Evolutionary conservation across 208 protist species (phyloP), one percentile per base, ranked within the genome.

Genomic region (Trypanosomatidae sp.): DNA sequence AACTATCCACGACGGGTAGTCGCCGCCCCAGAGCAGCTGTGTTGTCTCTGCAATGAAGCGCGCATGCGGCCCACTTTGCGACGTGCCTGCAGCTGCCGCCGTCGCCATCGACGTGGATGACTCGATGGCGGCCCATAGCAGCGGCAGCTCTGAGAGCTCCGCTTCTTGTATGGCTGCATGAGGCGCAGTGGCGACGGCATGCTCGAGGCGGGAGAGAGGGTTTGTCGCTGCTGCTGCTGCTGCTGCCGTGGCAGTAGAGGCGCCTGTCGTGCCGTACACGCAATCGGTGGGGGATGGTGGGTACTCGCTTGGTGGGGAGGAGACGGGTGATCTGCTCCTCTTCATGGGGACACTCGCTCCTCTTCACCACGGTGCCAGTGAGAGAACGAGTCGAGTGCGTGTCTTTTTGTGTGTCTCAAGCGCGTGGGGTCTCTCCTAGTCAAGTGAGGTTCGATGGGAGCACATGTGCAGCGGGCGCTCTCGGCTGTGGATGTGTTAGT

Each of bases 1-100:
- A 65, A 66, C 56, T 70, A 80, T 59, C 76, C 76, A 80, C 1
- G 53, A 25, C 17, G 76, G 76, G 52, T 80, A 80, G 39, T 71
- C 70, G 5, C 53, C 69, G 10, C 76, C 76, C 70, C 69, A 80
- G 55, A 80, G 76, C 46, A 80, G 56, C 0, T 41, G 50, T 12
- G 70, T 58, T n/a, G 62, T 66, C 36, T 80, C 76, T 13, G 39
- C 17, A 6, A 80, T 53, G 52, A 80, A 72, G n/a, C 33, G 70
- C 59, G 66, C 66, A 30, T 80, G 76, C 17, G 39, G 58, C 52
- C 19, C 68, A 30, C 25, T 25, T 13, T n/a, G 33, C 22, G 13
- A 10, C 8, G 52, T 5, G 36, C 17, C 52, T 15, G 53, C 68
- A 28, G 19, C 53, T 60, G 52, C 36, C 22, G 36, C 60, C 13